A percentile compares a stretch with the other conserved stretches of the same genome.
These are phyloP conservation scores for Austroboletus eburneus DNA, from an alignment of 768 basidiomycete genomes.

Conservation along the genomic window DNA sequence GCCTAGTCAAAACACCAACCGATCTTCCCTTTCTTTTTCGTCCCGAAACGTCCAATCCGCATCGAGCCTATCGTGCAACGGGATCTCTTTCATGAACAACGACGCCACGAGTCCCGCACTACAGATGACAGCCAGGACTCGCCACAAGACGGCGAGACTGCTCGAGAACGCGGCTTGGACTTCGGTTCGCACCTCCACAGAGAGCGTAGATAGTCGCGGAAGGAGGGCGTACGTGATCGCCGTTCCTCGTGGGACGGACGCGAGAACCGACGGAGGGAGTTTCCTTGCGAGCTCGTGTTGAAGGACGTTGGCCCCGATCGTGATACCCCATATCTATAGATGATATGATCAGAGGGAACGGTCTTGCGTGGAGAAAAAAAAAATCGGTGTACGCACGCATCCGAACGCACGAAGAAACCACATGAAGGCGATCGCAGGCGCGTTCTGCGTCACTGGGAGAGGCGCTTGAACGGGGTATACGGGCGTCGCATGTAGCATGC, in stretches of 20 bases:
- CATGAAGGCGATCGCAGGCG: constrained; percentile 43
- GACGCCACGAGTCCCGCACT: not conserved
- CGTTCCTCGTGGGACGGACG: not conserved
- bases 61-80: not conserved
- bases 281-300: not conserved
- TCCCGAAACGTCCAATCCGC: not conserved
- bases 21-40: not conserved
- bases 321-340: constrained; percentile 45
- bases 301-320: constrained; percentile 3
- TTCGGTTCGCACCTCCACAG: not conserved
- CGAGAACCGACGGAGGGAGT: not conserved
- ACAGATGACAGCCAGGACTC: not conserved
- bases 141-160: not conserved
- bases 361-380: not conserved
- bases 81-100: not conserved
- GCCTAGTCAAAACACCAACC: not conserved
- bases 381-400: constrained; percentile 28
- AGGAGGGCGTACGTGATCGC: not conserved
- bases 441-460: constrained; percentile 36
- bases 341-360: not conserved
- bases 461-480: constrained; percentile 49
- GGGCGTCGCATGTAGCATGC: constrained; percentile 11
- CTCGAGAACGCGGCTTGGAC: not conserved
- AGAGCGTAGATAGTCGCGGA: not conserved
- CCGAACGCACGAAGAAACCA: constrained; percentile 36